These are phyloP conservation scores for Eutypa lata DNA, from an alignment of 2,329 filamentous ascomycete genomes.

Conservation along the genomic window DNA sequence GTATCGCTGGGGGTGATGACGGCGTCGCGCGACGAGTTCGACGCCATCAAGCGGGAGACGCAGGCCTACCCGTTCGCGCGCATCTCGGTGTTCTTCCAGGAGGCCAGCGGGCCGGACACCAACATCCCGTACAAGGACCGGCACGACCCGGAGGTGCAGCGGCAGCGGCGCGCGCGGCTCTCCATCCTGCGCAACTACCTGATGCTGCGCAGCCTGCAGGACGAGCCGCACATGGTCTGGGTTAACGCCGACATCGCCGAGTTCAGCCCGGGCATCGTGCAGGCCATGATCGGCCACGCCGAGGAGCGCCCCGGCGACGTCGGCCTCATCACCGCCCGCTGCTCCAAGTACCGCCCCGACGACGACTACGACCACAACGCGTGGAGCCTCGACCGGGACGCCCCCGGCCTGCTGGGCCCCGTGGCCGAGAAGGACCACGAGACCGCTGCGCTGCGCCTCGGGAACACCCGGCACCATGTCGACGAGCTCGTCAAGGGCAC, in stretches of 20 bases:
- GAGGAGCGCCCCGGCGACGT: slow-evolving; percentile 18
- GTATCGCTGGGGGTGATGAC: slow-evolving; percentile 26
- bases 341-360: slow-evolving; percentile 22
- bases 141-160: slow-evolving; percentile 19
- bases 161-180: slow-evolving; percentile 21
- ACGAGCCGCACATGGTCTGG: slow-evolving; percentile 33
- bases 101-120: slow-evolving; percentile 13
- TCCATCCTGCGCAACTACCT: slow-evolving; percentile 31
- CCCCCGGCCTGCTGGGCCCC: not conserved
- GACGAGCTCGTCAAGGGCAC: slow-evolving; percentile 14
- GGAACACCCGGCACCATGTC: not conserved
- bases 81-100: slow-evolving; percentile 18
- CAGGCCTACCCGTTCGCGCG: slow-evolving; percentile 21
- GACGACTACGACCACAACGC: slow-evolving; percentile 35
- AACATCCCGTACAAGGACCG: slow-evolving; percentile 16
- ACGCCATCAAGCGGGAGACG: slow-evolving; percentile 17
- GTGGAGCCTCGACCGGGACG: slow-evolving; percentile 21
- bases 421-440: not conserved
- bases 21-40: slow-evolving; percentile 22
- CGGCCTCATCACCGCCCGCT: slow-evolving; percentile 31
- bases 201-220: slow-evolving; percentile 26
- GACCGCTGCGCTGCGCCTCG: not conserved
- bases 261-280: slow-evolving; percentile 26
- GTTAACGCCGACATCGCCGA: slow-evolving; percentile 33
- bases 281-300: slow-evolving; percentile 28